Conservation (phyloP, 1,284 basidiomycete genomes). For the Apiotrichum domesticum region DNA sequence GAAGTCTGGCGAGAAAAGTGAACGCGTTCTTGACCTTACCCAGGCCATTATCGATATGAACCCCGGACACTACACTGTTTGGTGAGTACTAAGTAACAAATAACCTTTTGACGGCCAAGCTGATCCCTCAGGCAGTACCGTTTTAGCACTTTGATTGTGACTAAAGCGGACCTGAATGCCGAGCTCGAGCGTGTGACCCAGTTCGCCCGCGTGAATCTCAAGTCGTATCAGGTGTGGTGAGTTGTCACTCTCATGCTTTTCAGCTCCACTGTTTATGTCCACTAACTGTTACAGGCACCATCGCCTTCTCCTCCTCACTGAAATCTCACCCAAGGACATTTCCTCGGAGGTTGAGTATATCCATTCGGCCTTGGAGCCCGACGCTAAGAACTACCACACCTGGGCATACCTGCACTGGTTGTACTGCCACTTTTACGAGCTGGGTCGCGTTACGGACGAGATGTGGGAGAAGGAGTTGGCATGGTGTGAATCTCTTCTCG, state of each 20-base stretch:
- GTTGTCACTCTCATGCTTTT: constrained; percentile 13
- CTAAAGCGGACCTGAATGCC: constrained; percentile 60
- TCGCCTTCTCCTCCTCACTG: constrained; percentile 64
- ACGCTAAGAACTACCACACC: constrained; percentile 92
- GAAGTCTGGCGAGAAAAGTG: constrained; percentile 65
- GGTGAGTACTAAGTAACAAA: constrained; percentile 52
- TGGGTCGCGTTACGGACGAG: constrained; percentile 49
- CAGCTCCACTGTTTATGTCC: too few species aligned
- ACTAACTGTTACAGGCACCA: constrained; percentile 58
- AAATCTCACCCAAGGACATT: constrained; percentile 54
- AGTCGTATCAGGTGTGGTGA: constrained; percentile 91
- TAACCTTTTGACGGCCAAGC: background rate
- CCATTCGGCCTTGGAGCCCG: constrained; percentile 59
- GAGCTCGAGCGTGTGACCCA: constrained; percentile 80
- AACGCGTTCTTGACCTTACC: constrained; percentile 74
- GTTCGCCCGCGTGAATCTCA: constrained; percentile 71
- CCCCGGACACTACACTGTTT: constrained; percentile 89
- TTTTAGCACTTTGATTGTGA: constrained; percentile 68
- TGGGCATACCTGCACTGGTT: constrained; percentile 93
- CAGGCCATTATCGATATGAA: constrained; percentile 78
- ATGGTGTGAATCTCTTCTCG: constrained; percentile 70
- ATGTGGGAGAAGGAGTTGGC: constrained; percentile 71
- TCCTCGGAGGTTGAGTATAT: constrained; percentile 69
- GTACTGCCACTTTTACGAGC: constrained; percentile 63
- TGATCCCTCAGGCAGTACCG: constrained; percentile 72